Conservation (phyloP, 345 rosid species). For the Citrus trifoliata region DNA sequence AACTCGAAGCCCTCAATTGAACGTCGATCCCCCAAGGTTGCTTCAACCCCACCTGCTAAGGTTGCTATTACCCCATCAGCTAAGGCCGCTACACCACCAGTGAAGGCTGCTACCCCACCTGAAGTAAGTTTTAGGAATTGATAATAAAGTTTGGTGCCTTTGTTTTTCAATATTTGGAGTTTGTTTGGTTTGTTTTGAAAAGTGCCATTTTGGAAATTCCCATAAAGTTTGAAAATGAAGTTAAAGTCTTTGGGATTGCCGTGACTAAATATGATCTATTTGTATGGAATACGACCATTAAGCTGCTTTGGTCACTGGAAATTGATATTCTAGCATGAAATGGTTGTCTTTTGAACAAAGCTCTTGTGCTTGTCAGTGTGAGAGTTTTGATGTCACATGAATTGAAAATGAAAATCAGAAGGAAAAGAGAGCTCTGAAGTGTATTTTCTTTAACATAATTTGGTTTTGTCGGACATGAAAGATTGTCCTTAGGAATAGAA, state of each 20-base stretch:
- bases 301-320: background rate
- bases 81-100: background rate
- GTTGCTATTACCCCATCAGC: background rate
- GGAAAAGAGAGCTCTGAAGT: background rate
- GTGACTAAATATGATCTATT: background rate
- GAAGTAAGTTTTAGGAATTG: slow-evolving; percentile 49
- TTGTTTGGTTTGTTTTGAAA: background rate
- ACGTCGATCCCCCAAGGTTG: slow-evolving; percentile 62
- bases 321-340: background rate
- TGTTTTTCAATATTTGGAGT: background rate
- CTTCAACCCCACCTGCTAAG: slow-evolving; percentile 13
- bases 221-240: background rate
- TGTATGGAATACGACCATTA: background rate
- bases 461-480: background rate
- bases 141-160: background rate
- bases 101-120: slow-evolving; percentile 35
- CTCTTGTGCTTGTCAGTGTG: background rate
- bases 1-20: slow-evolving; percentile 62
- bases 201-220: background rate
- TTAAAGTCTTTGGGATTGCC: background rate
- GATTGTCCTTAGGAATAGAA: background rate
- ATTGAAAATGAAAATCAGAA: background rate
- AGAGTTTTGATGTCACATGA: background rate
- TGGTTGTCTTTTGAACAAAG: background rate
- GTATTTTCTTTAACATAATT: background rate